Evolutionary conservation across 108 stramenopile species (phyloP), one percentile per base, ranked within the genome.

Genomic region (Thalassiosira profunda): DNA sequence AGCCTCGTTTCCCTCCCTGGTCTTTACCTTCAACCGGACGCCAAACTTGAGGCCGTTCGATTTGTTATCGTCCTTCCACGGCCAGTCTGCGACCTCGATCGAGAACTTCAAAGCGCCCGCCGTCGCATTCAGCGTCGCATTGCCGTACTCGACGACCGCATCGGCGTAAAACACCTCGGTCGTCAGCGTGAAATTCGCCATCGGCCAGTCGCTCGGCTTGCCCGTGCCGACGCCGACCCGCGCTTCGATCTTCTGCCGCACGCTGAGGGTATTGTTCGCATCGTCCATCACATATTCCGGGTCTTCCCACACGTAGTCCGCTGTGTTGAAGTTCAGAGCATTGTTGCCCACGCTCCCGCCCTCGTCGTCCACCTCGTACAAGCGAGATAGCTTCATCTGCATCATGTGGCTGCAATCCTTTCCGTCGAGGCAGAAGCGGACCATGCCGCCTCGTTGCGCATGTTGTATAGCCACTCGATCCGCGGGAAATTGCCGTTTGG

Each of bases 331-430:
- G 47, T 48, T 48, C 9, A 8, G 24, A 48, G 47, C 47, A 17
- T 23, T 26, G 14, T 48, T 48, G 0, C 47, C 47, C 24, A 48
- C 47, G 14, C 28, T 26, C 9, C 25, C 28, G 2, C 47, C 47
- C 10, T 48, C 28, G 47, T 2, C 17, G 14, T 48, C 47, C 2
- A 48, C 47, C 35, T 57, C 37, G 37, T 9, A 57, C 3, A 41
- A 35, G 10, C 34, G 55, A 15, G 7, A 23, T 9, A 57, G 33
- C 35, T 57, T 40, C 55, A 57, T 57, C 12, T 57, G n/a, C 40
- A 41, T 57, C 34, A n/a, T 9, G 14, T 8, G 12, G 26, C 37
- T 57, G 37, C 55, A 57, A 15, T 40, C 40, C 12, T 10, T 51
- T 35, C 54, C 34, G 30, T 30, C 54, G 5, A 55, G 10, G 40